phyloP scores from a whole-genome alignment of 164 flowering plant species.

The Magnolia sinica region DNA sequence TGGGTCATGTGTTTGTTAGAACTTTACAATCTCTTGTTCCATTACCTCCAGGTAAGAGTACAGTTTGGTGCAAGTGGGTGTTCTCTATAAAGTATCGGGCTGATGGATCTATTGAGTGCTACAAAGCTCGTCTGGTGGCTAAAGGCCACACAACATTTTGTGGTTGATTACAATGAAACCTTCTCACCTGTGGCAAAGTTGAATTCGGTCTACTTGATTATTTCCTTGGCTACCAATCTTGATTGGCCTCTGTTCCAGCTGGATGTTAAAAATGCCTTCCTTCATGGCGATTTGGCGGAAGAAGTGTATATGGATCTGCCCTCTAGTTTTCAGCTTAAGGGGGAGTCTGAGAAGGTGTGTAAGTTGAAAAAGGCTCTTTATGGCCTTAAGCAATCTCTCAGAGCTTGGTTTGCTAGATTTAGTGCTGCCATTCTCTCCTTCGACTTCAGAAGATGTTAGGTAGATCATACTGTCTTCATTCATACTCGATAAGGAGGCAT shows the following conservation, averaged over 20 bases:
- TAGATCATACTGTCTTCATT: too few species aligned
- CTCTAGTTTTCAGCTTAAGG: too few species aligned
- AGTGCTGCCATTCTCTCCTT: too few species aligned
- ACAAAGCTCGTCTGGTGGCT: background rate
- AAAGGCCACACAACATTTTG: background rate
- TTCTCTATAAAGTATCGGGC: background rate
- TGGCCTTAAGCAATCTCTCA: too few species aligned
- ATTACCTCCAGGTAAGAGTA: background rate
- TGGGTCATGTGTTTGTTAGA: too few species aligned
- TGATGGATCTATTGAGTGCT: background rate
- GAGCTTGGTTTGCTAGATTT: too few species aligned
- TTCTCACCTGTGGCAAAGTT: background rate
- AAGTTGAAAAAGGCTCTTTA: too few species aligned
- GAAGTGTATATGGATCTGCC: background rate
- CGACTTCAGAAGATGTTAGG: too few species aligned
- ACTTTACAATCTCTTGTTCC: background rate
- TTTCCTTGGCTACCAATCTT: background rate
- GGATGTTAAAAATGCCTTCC: background rate
- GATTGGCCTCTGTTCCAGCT: background rate
- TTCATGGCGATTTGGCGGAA: background rate
- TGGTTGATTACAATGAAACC: background rate
- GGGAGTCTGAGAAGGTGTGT: too few species aligned
- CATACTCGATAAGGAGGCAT: too few species aligned
- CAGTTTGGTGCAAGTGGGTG: background rate
- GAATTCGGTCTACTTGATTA: background rate